Conservation (phyloP, 345 rosid species). For the Rubroshorea leprosula region DNA sequence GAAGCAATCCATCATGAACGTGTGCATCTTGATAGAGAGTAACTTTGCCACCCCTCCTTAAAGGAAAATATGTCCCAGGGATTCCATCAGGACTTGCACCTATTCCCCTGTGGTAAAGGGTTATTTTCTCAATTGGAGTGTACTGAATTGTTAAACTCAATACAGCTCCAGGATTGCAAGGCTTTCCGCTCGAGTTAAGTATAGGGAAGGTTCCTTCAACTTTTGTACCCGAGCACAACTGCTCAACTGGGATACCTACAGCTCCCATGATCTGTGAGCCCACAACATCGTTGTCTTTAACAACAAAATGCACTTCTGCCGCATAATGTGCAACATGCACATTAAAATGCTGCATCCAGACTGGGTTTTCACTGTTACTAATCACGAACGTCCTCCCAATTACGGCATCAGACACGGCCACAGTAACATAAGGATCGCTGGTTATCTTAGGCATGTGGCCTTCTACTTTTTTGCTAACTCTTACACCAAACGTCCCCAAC, state of each 20-base stretch:
- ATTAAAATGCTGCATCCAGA: constrained; percentile 79
- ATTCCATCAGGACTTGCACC: constrained; percentile 64
- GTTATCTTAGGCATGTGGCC: constrained; percentile 56
- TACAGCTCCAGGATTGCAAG: constrained; percentile 65
- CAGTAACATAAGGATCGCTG: constrained; percentile 82
- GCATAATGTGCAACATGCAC: constrained; percentile 81
- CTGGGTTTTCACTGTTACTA: constrained; percentile 64
- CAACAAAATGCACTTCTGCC: constrained; percentile 69
- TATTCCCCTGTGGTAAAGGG: constrained; percentile 49
- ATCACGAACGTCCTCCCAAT: constrained; percentile 82
- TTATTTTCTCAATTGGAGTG: constrained; percentile 45
- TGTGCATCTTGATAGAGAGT: constrained; percentile 95
- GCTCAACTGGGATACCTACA: constrained; percentile 67
- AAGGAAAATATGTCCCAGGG: constrained; percentile 80
- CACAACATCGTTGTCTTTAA: constrained; percentile 70
- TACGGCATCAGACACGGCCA: constrained; percentile 67
- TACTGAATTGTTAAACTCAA: constrained; percentile 64
- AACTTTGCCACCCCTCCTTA: constrained; percentile 73
- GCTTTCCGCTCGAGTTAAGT: constrained; percentile 51
- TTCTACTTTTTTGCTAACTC: constrained; percentile 44
- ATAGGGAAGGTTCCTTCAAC: constrained; percentile 74
- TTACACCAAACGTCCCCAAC: constrained; percentile 41
- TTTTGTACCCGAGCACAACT: constrained; percentile 34
- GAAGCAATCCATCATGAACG: constrained; percentile 54
- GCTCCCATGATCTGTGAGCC: constrained; percentile 85